Evolutionary conservation across 2,329 filamentous ascomycete species (phyloP).

Genomic region (Beauveria pseudobassiana): DNA sequence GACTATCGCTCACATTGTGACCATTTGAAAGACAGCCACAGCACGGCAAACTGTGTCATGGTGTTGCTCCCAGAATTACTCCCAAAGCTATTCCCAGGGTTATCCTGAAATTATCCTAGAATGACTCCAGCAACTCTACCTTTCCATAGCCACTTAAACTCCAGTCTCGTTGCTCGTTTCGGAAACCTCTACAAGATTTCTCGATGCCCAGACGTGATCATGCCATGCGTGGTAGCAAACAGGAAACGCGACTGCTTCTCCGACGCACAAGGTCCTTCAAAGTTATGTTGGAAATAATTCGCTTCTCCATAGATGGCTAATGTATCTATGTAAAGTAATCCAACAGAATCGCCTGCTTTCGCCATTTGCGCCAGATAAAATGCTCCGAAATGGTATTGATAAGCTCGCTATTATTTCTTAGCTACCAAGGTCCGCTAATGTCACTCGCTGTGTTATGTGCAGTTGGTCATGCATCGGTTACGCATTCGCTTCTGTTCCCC

Average conservation of each 20-base stretch:
- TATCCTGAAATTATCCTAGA: not conserved
- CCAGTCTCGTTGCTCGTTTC: not conserved
- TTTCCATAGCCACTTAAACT: not conserved
- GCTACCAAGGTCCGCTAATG: not conserved
- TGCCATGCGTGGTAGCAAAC: not conserved
- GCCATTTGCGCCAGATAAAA: not conserved
- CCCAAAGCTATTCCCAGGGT: not conserved
- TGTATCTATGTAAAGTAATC: not conserved
- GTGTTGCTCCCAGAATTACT: not conserved
- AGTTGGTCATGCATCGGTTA: not conserved
- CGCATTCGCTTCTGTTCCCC: not conserved
- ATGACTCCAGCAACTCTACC: not conserved
- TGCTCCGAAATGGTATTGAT: not conserved
- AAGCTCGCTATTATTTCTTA: not conserved
- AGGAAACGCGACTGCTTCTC: too few relatives aligned
- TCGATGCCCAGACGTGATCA: slow-evolving; percentile 30
- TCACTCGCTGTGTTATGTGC: not conserved
- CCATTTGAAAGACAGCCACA: not conserved
- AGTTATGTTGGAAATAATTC: not conserved
- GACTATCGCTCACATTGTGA: not conserved
- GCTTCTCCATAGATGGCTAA: not conserved
- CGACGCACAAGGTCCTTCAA: too few relatives aligned
- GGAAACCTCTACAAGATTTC: slow-evolving; percentile 25
- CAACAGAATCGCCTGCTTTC: not conserved
- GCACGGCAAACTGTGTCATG: not conserved